Conservation (phyloP, 768 basidiomycete species). For the Naganishia antarctica region DNA sequence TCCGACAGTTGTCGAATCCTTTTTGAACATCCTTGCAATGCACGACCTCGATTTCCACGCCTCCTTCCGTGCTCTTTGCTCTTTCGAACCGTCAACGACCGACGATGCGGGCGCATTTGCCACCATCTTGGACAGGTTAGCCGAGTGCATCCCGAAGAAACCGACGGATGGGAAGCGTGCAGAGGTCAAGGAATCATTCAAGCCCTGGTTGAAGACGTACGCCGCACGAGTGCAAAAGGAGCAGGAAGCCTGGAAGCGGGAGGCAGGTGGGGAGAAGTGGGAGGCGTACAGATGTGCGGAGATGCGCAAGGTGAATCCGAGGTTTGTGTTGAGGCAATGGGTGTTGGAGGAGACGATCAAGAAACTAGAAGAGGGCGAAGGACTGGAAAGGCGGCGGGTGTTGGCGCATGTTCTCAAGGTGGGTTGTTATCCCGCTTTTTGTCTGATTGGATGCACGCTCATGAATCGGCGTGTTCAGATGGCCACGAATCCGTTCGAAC, state of each 20-base stretch:
- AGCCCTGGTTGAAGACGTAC: slow-evolving; percentile 63
- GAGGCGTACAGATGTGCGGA: slow-evolving; percentile 28
- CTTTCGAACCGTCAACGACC: slow-evolving; percentile 57
- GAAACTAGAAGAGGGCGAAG: slow-evolving; percentile 56
- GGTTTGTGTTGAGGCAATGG: slow-evolving; percentile 94
- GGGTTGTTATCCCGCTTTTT: slow-evolving; percentile 45
- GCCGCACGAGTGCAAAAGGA: slow-evolving; percentile 54
- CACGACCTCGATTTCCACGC: slow-evolving; percentile 82
- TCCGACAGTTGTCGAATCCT: slow-evolving; percentile 58
- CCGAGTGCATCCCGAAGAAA: slow-evolving; percentile 12
- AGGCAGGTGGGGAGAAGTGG: slow-evolving; percentile 27
- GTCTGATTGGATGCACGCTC: background rate
- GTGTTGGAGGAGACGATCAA: slow-evolving; percentile 85
- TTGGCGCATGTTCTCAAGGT: slow-evolving; percentile 79
- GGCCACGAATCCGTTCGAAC: slow-evolving; percentile 76
- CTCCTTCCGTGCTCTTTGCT: slow-evolving; percentile 68
- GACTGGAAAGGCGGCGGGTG: slow-evolving; percentile 57
- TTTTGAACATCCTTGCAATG: slow-evolving; percentile 68
- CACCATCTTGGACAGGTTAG: slow-evolving; percentile 34
- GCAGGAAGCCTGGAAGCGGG: slow-evolving; percentile 54
- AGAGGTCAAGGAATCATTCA: slow-evolving; percentile 26
- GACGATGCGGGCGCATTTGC: slow-evolving; percentile 11
- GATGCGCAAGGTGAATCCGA: slow-evolving; percentile 67
- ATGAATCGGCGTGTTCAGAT: slow-evolving; percentile 59
- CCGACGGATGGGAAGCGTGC: slow-evolving; percentile 21